phyloP scores from a whole-genome alignment of 305 asterid genomes.

The Andrographis paniculata region DNA sequence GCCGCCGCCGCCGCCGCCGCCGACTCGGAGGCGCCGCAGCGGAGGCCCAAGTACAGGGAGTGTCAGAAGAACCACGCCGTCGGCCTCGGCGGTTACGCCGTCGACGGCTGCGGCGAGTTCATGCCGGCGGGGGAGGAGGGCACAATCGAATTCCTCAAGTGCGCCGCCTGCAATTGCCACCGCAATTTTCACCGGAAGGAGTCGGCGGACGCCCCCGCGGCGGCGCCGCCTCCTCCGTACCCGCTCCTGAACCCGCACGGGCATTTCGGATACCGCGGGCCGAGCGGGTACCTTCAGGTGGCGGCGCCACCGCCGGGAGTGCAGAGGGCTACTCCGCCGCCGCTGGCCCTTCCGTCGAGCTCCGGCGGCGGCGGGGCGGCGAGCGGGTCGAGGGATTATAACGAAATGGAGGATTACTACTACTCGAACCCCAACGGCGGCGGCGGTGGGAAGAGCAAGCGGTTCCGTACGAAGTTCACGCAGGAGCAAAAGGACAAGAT shows the following conservation, averaged over 20 bases:
- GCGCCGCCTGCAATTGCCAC: conserved; percentile 86
- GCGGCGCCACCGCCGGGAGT: not conserved
- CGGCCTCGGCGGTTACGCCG: conserved; percentile 39
- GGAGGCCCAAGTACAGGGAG: conserved; percentile 19
- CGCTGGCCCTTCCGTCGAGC: conserved; percentile 13
- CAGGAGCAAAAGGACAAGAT: conserved; percentile 29
- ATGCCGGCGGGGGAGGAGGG: conserved; percentile 70
- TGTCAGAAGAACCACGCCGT: conserved; percentile 52
- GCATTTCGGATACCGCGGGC: not conserved
- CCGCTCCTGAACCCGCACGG: not conserved
- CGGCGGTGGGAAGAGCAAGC: conserved; percentile 21
- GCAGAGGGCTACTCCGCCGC: too few relatives aligned
- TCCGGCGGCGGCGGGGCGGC: conserved; percentile 9
- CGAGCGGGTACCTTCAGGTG: not conserved
- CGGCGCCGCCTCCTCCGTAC: not conserved
- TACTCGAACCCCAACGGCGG: not conserved
- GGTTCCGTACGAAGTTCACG: conserved; percentile 38
- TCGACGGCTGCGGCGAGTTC: conserved; percentile 87
- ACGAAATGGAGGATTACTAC: conserved; percentile 7
- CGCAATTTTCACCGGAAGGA: conserved; percentile 78
- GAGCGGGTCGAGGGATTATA: conserved; percentile 4
- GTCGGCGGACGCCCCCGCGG: conserved; percentile 20
- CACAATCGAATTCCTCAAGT: conserved; percentile 48
- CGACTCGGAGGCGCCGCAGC: not conserved
- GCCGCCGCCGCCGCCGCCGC: not conserved